These are phyloP conservation scores for Mikania micrantha DNA, from an alignment of 129 eudicot genomes.

Conservation along the genomic window DNA sequence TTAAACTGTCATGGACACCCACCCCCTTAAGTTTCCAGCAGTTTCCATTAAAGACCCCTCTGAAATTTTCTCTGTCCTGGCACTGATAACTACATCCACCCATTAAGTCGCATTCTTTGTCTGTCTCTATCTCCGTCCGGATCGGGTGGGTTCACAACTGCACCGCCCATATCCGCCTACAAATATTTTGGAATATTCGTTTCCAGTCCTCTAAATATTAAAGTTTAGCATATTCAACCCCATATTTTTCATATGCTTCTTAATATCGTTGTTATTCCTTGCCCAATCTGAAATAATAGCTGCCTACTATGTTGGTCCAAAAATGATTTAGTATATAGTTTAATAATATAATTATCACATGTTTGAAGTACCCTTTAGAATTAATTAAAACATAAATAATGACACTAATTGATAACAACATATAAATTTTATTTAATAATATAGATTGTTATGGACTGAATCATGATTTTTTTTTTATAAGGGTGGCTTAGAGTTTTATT, in stretches of 20 bases:
- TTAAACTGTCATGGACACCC: background rate
- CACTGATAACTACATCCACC: background rate
- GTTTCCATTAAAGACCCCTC: background rate
- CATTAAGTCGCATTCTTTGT: background rate
- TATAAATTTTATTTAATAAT: too few species aligned
- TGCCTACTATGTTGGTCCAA: background rate
- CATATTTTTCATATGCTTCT: background rate
- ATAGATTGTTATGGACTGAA: too few species aligned
- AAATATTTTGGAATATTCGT: background rate
- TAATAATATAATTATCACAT: background rate
- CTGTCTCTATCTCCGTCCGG: background rate
- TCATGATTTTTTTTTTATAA: too few species aligned
- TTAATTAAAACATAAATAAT: background rate
- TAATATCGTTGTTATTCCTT: background rate
- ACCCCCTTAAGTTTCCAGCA: background rate
- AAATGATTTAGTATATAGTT: background rate
- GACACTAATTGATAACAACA: background rate
- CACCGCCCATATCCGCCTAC: slow-evolving; percentile 12
- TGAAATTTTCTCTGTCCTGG: background rate
- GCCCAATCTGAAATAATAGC: background rate
- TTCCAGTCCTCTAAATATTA: background rate
- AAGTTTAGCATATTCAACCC: background rate
- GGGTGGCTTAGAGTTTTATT: too few species aligned
- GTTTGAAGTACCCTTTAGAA: background rate
- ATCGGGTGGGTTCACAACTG: background rate